These are phyloP conservation scores for Eragrostis tef DNA, from an alignment of 202 grass and related monocot genomes.

Conservation along the genomic window DNA sequence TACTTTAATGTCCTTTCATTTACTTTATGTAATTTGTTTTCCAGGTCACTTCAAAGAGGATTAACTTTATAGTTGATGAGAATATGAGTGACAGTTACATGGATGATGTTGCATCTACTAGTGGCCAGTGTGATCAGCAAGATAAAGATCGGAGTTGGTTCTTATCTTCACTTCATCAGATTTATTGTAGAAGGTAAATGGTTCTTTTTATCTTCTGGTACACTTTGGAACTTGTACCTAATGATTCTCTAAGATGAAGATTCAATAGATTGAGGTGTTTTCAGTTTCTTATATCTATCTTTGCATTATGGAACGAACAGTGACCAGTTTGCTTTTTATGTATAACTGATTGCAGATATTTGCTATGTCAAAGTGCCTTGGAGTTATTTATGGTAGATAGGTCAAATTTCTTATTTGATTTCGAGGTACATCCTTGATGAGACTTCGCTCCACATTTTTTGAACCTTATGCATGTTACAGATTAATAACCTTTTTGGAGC, in stretches of 20 bases:
- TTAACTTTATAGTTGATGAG: slow-evolving; percentile 94
- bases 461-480: slow-evolving; percentile 22
- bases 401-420: slow-evolving; percentile 98
- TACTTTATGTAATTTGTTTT: slow-evolving; percentile 32
- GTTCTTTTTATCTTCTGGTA: slow-evolving; percentile 24
- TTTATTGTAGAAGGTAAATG: slow-evolving; percentile 87
- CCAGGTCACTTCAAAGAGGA: slow-evolving; percentile 94
- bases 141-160: slow-evolving; percentile 96
- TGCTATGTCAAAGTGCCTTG: slow-evolving; percentile 84
- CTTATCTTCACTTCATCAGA: slow-evolving; percentile 84
- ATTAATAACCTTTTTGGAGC: slow-evolving; percentile 45
- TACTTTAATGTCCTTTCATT: too few species aligned
- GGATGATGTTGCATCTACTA: slow-evolving; percentile 65
- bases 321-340: slow-evolving; percentile 17
- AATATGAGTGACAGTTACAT: slow-evolving; percentile 58
- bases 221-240: slow-evolving; percentile 30
- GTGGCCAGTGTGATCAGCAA: slow-evolving; percentile 66
- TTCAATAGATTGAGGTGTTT: slow-evolving; percentile 13
- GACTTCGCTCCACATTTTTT: slow-evolving; percentile 38
- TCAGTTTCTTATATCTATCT: slow-evolving; percentile 29
- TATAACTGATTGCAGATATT: slow-evolving; percentile 73
- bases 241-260: not conserved
- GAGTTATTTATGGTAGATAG: slow-evolving; percentile 99
- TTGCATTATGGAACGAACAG: slow-evolving; percentile 20
- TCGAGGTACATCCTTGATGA: slow-evolving; percentile 70